Percentiles rank a stretch among this genome's conserved stretches.
phyloP scores from a whole-genome alignment of 768 basidiomycete species.

The Clathrus columnatus region DNA sequence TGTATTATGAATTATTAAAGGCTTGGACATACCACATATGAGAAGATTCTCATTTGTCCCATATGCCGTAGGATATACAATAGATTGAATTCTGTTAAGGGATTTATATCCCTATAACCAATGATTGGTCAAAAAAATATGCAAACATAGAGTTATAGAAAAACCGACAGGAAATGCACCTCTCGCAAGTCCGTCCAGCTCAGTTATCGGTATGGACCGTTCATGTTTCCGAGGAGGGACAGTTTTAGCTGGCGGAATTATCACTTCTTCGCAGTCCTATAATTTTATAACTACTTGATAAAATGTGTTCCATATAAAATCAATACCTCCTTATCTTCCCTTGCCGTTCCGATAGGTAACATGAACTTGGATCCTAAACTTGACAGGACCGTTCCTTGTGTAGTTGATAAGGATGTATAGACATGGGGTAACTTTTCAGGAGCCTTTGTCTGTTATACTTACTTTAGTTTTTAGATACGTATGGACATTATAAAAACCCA shows the following conservation, averaged over 20 bases:
- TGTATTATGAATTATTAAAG: conserved; percentile 1
- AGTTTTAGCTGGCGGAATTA: conserved; percentile 73
- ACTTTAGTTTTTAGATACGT: conserved; percentile 8
- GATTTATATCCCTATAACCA: conserved; percentile 64
- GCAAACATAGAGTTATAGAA: not conserved
- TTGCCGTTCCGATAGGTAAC: conserved; percentile 74
- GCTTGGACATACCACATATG: conserved; percentile 58
- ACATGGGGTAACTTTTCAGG: conserved; percentile 78
- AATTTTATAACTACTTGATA: conserved; percentile 6
- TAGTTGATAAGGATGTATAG: conserved; percentile 59
- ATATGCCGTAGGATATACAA: conserved; percentile 90
- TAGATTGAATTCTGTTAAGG: conserved; percentile 91
- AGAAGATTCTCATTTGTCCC: conserved; percentile 95
- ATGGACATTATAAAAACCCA: conserved; percentile 22
- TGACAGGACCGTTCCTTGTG: conserved; percentile 60
- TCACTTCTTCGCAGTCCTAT: conserved; percentile 83
- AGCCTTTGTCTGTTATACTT: conserved; percentile 18
- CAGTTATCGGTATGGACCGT: conserved; percentile 56
- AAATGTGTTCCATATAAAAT: not conserved
- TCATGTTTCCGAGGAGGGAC: conserved; percentile 69
- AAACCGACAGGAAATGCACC: conserved; percentile 74
- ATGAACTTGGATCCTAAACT: conserved; percentile 67
- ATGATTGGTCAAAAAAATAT: not conserved
- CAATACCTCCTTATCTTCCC: conserved; percentile 57
- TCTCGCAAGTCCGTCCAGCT: conserved; percentile 66